phyloP scores from a whole-genome alignment of 2,329 filamentous ascomycete species.

The Aspergillus sp. region DNA sequence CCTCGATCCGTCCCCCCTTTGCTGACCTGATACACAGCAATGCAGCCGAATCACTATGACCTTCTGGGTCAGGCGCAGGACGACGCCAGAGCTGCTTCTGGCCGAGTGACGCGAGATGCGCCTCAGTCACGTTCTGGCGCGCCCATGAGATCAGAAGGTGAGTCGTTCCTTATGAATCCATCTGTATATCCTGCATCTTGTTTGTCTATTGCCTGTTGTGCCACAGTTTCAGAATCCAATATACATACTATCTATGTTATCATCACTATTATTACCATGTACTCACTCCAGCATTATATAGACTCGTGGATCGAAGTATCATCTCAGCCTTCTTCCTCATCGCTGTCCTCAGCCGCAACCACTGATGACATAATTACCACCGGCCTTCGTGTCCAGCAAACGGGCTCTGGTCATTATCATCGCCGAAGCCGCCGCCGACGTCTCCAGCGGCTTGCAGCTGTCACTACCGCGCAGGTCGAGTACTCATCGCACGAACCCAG shows the following conservation, averaged over 20 bases:
- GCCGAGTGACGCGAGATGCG: slow-evolving; percentile 36
- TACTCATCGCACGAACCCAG: slow-evolving; percentile 46
- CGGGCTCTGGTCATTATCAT: slow-evolving; percentile 51
- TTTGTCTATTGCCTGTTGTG: slow-evolving; percentile 4
- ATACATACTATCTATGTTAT: slow-evolving; percentile 17
- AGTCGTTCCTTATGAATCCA: slow-evolving; percentile 16
- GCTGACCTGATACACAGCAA: slow-evolving; percentile 17
- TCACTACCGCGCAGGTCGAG: slow-evolving; percentile 41
- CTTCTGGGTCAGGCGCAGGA: slow-evolving; percentile 36
- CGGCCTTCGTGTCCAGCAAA: slow-evolving; percentile 72
- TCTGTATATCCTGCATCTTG: slow-evolving; percentile 14
- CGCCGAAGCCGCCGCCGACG: slow-evolving; percentile 57
- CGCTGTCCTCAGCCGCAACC: slow-evolving; percentile 71
- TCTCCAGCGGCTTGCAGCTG: slow-evolving; percentile 33
- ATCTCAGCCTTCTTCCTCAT: slow-evolving; percentile 91
- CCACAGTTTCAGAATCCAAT: slow-evolving; percentile 13
- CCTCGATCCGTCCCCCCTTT: neutral
- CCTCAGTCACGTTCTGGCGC: slow-evolving; percentile 33
- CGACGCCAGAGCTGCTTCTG: slow-evolving; percentile 27
- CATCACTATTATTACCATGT: slow-evolving; percentile 28
- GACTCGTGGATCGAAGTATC: slow-evolving; percentile 97
- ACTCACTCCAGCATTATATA: slow-evolving; percentile 52
- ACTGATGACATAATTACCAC: slow-evolving; percentile 88
- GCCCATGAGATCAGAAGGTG: slow-evolving; percentile 46
- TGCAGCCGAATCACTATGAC: slow-evolving; percentile 44